Percentiles rank a stretch among this genome's conserved stretches.
These are phyloP conservation scores for Colletotrichum sansevieriae DNA, from an alignment of 2,329 filamentous ascomycete species.

Conservation along the genomic window DNA sequence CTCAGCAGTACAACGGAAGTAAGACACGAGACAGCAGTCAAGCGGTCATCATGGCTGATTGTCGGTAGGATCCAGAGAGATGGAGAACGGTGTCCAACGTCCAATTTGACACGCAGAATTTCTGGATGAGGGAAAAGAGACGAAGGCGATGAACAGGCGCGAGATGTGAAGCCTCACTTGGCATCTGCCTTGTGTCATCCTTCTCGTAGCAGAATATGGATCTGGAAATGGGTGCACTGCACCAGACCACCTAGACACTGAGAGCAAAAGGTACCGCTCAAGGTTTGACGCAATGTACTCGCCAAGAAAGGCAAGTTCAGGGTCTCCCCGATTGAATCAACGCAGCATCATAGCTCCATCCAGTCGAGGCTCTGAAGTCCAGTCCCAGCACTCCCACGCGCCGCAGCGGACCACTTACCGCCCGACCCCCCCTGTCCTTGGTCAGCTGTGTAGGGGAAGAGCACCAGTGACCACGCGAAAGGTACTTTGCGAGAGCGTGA, in stretches of 20 bases:
- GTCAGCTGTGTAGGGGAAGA: constrained; percentile 37
- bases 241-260: neutral
- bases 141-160: constrained; percentile 8
- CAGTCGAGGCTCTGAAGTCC: constrained; percentile 11
- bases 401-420: constrained; percentile 26
- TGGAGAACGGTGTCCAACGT: neutral
- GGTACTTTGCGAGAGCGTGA: neutral
- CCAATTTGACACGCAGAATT: neutral
- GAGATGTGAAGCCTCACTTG: constrained; percentile 11
- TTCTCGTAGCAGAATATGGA: neutral
- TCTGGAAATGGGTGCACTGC: neutral
- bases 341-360: constrained; percentile 38
- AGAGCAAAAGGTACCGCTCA: constrained; percentile 8
- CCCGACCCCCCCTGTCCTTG: constrained; percentile 24
- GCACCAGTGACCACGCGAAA: constrained; percentile 5
- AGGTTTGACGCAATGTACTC: constrained; percentile 8
- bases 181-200: constrained; percentile 26
- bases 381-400: constrained; percentile 25
- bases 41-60: constrained; percentile 18
- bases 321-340: constrained; percentile 34
- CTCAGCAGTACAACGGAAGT: neutral
- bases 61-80: constrained; percentile 16
- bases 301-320: constrained; percentile 36
- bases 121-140: neutral
- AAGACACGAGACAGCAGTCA: constrained; percentile 16